Evolutionary conservation across 352 stramenopile genomes (phyloP), one percentile per base, ranked within the genome.

Genomic region (Globisporangium carolinianum): DNA sequence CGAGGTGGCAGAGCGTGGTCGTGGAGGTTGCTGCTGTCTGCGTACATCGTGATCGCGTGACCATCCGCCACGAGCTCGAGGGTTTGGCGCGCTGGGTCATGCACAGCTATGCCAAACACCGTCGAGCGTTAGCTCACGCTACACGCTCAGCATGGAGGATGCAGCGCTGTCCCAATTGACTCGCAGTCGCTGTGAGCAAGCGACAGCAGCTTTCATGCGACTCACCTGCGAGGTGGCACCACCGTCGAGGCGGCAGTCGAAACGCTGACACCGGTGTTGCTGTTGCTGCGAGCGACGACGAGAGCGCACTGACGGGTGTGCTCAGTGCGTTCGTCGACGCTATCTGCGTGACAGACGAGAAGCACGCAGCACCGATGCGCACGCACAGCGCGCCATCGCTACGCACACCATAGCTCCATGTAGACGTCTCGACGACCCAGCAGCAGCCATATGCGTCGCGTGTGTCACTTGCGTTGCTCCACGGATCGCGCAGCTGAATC

Each of bases 341-440:
- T 47, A 38, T 6, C 4, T 9, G 15, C 8, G 15, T 17, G 5
- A 17, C 2, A 2, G 51, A 56, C n/a, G 18, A 41, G 17, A 39
- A 49, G 45, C 38, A 63, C 8, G 24, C 37, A 4, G n/a, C 14
- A 2, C 38, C 48, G 24, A 35, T 4, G 11, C 43, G 65, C 6
- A 68, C 4, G 6, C 62, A 47, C n/a, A 72, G 14, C 2, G 41
- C 11, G 0, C 51, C 49, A 10, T 62, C 54, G 7, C n/a, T 41
- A 5, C 57, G 61, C 8, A 73, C 17, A 2, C 68, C 71, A 39
- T 53, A 75, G 1, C 55, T 43, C 68, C 68, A 79, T 4, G 24
- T 36, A 4, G 66, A 54, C 10, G 71, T 67, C 50, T 67, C 52
- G 15, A 76, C 6, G 41, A 72, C 36, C 71, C 71, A 79, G 39